These are phyloP conservation scores for Murraya koenigii DNA, from an alignment of 345 rosid genomes.

Conservation along the genomic window DNA sequence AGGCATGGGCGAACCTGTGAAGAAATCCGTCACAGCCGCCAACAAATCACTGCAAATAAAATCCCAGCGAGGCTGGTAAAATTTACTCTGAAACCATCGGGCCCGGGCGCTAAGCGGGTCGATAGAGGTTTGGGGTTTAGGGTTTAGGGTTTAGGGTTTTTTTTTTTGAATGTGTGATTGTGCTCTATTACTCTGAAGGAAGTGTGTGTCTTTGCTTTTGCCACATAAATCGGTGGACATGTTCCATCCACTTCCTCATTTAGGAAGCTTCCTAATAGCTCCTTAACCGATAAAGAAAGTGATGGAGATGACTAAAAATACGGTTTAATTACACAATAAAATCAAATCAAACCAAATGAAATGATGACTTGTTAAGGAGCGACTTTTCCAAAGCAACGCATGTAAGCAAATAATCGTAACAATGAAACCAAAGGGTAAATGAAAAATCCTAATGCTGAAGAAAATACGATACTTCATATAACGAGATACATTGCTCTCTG, in stretches of 20 bases:
- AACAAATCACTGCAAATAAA: too few relatives aligned
- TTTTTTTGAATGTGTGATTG: background rate
- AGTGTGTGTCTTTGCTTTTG: background rate
- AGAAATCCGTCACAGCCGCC: too few relatives aligned
- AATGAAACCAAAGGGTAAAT: background rate
- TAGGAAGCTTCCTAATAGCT: background rate
- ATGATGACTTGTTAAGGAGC: background rate
- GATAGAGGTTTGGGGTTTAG: too few relatives aligned
- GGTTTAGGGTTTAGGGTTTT: too few relatives aligned
- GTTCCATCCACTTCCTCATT: background rate
- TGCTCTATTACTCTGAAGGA: background rate
- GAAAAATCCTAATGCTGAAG: background rate
- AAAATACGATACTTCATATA: conserved; percentile 14
- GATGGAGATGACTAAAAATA: background rate
- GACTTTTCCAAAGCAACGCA: background rate
- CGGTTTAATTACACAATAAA: background rate
- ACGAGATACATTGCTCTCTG: conserved; percentile 41
- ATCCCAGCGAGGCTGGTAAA: too few relatives aligned
- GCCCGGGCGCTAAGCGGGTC: too few relatives aligned
- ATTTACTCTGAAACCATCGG: too few relatives aligned
- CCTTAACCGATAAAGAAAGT: background rate
- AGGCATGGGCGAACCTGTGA: too few relatives aligned
- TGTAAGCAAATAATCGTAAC: background rate
- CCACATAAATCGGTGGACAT: background rate
- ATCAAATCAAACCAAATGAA: conserved; percentile 10